Base-by-base conservation (phyloP, 2,329 filamentous ascomycete genomes). In the Calonectria pteridis region DNA sequence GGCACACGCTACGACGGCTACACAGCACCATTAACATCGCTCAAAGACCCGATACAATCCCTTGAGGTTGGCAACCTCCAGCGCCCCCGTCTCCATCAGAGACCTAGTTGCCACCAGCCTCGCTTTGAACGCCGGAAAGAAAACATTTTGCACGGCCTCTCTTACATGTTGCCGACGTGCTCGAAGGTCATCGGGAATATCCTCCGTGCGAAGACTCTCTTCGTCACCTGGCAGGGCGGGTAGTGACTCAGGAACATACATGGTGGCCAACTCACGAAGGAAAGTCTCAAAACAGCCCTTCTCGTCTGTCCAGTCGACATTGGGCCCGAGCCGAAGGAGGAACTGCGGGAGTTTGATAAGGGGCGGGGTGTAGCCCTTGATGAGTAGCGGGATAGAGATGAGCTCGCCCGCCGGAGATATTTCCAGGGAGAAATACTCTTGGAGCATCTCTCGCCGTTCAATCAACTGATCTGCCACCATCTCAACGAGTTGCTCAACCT, bases 41-140 rank as follows among this genome's bases (percentile, higher is more conserved):
- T 99, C 97, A 88, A 99, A 99, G 3, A 98, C 96, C 58, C 94
- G 89, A 84, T 99, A 99, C 72, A 99, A 83, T 0, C 96, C 95
- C 84, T 98, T 98, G 73, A 98, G 84, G 85, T 97, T 95, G 2
- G 97, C 96, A 63, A 98, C 92, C 84, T 99, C 96, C 59, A 98
- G 86, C 14, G 98, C 91, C 11, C 88, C 90, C 0, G 92, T 94
- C 65, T 92, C 91, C 85, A 97, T 91, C 79, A 98, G 85, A 6
- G 90, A 88, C 76, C 91, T 93, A 11, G 97, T 98, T 26, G 95
- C 96, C 70, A 98, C 91, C 59, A 99, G 85, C 71, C 95, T 89
- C 6, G 93, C 88, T 83, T 95, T 95, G 81, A 98, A 94, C 0
- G 95, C 95, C 0, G 97, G 97, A 78, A 99, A 98, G 70, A 99